Evolutionary conservation across 2,329 filamentous ascomycete genomes (phyloP), one percentile per base, ranked within the genome.

Genomic region (Aspergillus udagawae): DNA sequence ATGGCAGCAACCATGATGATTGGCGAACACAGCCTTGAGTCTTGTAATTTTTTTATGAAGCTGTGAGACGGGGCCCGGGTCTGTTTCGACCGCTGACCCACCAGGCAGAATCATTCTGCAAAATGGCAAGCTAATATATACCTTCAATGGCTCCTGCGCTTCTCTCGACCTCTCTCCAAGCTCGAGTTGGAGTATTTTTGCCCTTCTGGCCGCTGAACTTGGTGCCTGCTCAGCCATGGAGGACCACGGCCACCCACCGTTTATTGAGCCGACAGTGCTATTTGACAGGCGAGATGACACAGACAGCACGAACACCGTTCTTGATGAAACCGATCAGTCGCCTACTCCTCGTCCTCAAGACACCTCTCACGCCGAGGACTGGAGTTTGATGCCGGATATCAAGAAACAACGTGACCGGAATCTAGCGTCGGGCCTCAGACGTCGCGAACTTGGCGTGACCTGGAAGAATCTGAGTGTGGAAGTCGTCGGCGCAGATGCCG

Each of bases 401-500:
- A 74, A 78, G 48, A 72, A 73, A 3, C 72, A 75, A 51, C 71
- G 75, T 5, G 72, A 78, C 25, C 75, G 78, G 12, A 76, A 81
- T 20, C 65, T 74, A 20, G 73, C 75, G 3, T 80, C 80, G 3
- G 78, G 78, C 2, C 74, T 79, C 57, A 80, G 78, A 28, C 69
- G 73, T 8, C 77, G 81, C 41, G 74, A 80, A 64, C 77, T 88
- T 3, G 87, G 87, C 25, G 79, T 90, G 0, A 84, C 86, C 1
- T 90, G 86, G 83, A 78, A 83, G 61, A 78, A 85, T 55, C 75
- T 90, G 49, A 87, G 78, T 0, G 86, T 90, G 20, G 79, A 85
- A 53, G 87, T 83, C 17, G 75, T 83, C 67, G 82, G 82, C 28
- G 75, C 85, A 14, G 83, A 86, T 28, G 82, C 86, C 1, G 83